Base-by-base conservation (phyloP, 768 basidiomycete genomes). In the Kwoniella dejecticola region DNA sequence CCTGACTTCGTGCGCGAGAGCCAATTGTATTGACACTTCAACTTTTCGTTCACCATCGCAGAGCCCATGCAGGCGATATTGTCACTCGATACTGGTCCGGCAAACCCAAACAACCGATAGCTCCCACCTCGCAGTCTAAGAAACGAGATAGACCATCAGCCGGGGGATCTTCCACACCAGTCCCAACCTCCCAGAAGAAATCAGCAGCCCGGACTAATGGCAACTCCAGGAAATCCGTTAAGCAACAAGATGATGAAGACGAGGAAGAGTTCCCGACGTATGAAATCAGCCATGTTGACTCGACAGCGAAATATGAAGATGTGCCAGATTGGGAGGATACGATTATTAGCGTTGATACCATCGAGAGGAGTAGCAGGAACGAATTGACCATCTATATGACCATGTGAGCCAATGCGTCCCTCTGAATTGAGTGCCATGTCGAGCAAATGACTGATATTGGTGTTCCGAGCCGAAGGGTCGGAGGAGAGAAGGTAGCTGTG, bases 321-420 rank as follows among this genome's bases (percentile, higher is more conserved):
- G 50, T 75, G 31, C 31, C 50, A 38, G 64, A 66, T 52, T 78
- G 77, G 77, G 77, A 78, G 64, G 72, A 74, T 13, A 36, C 65
- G 31, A 74, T 78, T 3, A 45, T 48, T 19, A 57, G 30, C 29
- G 57, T 78, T 19, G 74, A 74, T 53, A 76, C 75, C 15, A 68
- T 78, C n/a, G 75, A 76, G 54, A 64, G 71, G 54, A 56, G 50
- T 11, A 49, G 42, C 4, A 55, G 70, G 12, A 61, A 67, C 11
- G 54, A 63, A 27, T 53, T 76, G 47, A 33, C 62, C n/a, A 69
- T 76, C 0, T 78, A 70, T 36, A 23, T 78, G 60, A 68, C 75
- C 3, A 76, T 78, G 77, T 75, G 57, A 70, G 77, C 69, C 19
- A 5, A n/a, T n/a, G n/a, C n/a, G n/a, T n/a, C n/a, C n/a, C n/a